Conservation (phyloP, 108 stramenopile species). For the Ochromonas danica region DNA sequence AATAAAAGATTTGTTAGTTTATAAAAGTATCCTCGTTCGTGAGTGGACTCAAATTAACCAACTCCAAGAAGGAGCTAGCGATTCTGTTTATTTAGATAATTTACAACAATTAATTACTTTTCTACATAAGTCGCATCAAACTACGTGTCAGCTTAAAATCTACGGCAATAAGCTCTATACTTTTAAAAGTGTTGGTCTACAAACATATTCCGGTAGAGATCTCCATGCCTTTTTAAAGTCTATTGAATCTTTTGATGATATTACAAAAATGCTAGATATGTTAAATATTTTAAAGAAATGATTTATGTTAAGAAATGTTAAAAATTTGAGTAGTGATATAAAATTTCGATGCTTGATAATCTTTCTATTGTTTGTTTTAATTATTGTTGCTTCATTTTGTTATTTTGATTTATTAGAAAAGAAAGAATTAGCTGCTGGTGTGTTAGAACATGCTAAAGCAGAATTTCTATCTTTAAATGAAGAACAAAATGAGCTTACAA, state of each 20-base stretch:
- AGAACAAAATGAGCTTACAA: slow-evolving; percentile 17
- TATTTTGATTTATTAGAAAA: slow-evolving; percentile 18
- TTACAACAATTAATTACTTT: slow-evolving; percentile 18
- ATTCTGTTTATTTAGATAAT: slow-evolving; percentile 18
- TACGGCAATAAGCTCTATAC: slow-evolving; percentile 15
- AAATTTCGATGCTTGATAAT: slow-evolving; percentile 17
- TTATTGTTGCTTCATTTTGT: slow-evolving; percentile 17
- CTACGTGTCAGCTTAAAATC: slow-evolving; percentile 15
- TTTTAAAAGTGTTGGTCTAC: slow-evolving; percentile 17
- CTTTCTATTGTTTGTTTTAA: slow-evolving; percentile 17
- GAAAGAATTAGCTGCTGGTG: slow-evolving; percentile 15
- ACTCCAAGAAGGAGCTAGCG: slow-evolving; percentile 13
- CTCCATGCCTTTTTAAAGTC: slow-evolving; percentile 15
- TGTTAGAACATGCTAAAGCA: slow-evolving; percentile 16
- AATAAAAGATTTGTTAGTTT: slow-evolving; percentile 18
- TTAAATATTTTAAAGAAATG: slow-evolving; percentile 18
- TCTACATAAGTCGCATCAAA: slow-evolving; percentile 16
- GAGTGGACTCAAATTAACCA: slow-evolving; percentile 15
- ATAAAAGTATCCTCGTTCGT: slow-evolving; percentile 16
- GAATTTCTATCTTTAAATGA: slow-evolving; percentile 17
- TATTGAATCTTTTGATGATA: slow-evolving; percentile 17
- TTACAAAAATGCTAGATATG: slow-evolving; percentile 17
- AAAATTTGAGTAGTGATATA: slow-evolving; percentile 17
- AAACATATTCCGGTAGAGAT: slow-evolving; percentile 16
- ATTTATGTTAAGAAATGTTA: slow-evolving; percentile 18